Percentiles rank a stretch among this genome's conserved stretches.
Evolutionary conservation across 108 stramenopile species (phyloP).

Genomic region (Hondaea fermentalgiana): DNA sequence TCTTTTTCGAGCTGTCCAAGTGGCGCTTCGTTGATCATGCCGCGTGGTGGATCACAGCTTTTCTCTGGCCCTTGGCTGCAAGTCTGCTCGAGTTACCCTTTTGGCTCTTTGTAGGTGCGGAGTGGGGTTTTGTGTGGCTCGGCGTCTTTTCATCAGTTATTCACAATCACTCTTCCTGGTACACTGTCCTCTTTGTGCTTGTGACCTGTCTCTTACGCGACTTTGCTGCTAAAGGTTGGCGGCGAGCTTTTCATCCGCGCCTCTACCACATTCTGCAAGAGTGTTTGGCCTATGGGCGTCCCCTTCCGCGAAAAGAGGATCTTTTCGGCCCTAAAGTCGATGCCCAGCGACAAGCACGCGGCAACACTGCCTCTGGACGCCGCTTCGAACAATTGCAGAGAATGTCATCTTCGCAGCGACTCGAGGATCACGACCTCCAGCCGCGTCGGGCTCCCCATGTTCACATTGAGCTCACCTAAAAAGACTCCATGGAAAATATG

Average conservation of each 20-base stretch:
- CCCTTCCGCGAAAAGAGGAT: not conserved
- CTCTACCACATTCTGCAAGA: slow-evolving; percentile 1
- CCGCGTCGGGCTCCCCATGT: not conserved
- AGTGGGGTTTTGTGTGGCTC: not conserved
- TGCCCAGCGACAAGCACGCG: not conserved
- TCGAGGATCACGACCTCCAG: not conserved
- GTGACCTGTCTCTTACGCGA: not conserved
- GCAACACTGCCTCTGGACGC: not conserved
- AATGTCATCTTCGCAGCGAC: not conserved
- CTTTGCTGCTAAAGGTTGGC: not conserved
- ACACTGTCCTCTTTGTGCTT: not conserved
- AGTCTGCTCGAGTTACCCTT: not conserved
- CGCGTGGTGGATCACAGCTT: not conserved
- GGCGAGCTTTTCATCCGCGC: not conserved
- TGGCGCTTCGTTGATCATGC: not conserved
- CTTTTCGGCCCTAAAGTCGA: not conserved
- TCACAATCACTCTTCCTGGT: not conserved
- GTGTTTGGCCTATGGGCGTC: not conserved
- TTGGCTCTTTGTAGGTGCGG: not conserved
- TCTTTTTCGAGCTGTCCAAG: not conserved
- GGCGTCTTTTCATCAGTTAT: not conserved
- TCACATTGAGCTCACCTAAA: not conserved
- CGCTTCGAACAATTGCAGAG: not conserved
- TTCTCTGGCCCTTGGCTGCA: not conserved
- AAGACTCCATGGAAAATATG: not conserved